Base-by-base conservation (phyloP, 2,329 filamentous ascomycete species). In the Xylaria sp. region DNA sequence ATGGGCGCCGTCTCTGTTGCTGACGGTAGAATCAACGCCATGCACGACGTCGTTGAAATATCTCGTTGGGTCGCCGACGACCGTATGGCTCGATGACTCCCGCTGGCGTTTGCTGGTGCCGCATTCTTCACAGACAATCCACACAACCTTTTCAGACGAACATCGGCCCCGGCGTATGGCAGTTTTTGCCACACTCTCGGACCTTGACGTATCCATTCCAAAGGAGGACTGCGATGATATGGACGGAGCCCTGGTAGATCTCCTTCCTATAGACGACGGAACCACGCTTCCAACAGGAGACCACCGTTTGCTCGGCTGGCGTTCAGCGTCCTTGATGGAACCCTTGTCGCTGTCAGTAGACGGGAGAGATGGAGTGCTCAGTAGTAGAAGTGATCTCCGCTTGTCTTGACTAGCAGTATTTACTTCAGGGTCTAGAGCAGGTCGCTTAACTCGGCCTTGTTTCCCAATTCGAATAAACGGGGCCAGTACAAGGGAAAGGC, bases 111-210 rank as follows among this genome's bases (percentile, higher is more conserved):
- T 76, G 62, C 73, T 76, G 19, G 75, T 77, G 19, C 75, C 75
- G 62, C 77, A 79, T 55, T 78, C 75, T 57, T 78, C 75, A 58
- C 77, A 79, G 11, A 78, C 75, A n/a, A 78, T 71, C 76, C 77
- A 78, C 24, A 78, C 75, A 2, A 78, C 70, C 24, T 72, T 74
- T 39, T 75, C 73, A 24, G 72, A 73, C n/a, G 72, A 70, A 19
- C 70, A 73, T 63, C 64, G 71, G 2, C 71, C 73, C 36, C 68
- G 71, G 32, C 71, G 71, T 60, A 75, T 73, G 11, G 71, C 72
- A 3, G 71, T 74, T 61, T 68, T 72, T 3, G 73, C 66, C 32
- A 74, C 67, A 32, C 69, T 73, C 24, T 72, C 72, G 14, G 74
- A 72, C 27, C 62, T 71, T 3, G 67, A 69, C 17, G 73, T 73